Base-by-base conservation (phyloP, 305 asterid genomes). In the Fraxinus angustifolia region DNA sequence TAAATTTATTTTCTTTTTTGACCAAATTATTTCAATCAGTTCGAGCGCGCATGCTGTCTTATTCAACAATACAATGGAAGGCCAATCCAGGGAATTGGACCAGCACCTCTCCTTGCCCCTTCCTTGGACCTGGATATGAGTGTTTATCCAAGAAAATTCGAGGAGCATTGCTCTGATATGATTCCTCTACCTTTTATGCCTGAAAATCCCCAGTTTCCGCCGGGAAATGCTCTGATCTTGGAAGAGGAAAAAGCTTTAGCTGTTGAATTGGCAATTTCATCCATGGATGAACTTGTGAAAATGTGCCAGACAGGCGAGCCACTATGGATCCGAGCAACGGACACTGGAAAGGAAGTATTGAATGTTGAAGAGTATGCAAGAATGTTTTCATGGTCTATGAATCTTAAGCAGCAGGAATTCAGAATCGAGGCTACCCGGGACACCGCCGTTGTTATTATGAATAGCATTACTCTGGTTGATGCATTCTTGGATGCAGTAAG, bases 401-500 rank as follows among this genome's bases (percentile, higher is more conserved):
- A 83, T 17, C 75, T 84, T 19, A 87, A 90, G 81, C 91, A 85
- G 58, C 77, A 83, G 42, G 86, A 89, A 10, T 71, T 87, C 73
- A 88, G 91, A 85, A 85, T 85, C 0, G 99, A 95, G 82, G 98
- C 97, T 0, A 89, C 92, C 0, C 89, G 96, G 65, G 91, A 90
- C 73, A 90, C 88, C 6, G 90, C 94, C 0, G 97, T 95, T 4
- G 94, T 95, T 14, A 95, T 95, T 14, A 95, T 95, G 97, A 95
- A 95, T 72, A 91, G 98, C 88, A 92, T 92, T 53, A 95, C 97
- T 36, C 89, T 95, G 0, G 98, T 95, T 53, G 97, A 95, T 79
- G 98, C 97, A 0, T 91, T 95, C 84, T 86, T 93, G 58, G 96
- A 95, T 86, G 93, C 99, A 4, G 99, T 95, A 87, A 86, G 93